A percentile compares a stretch with the other conserved stretches of the same genome.
These are phyloP conservation scores for Helotiales sp. DNA, from an alignment of 2,329 filamentous ascomycete species.

Conservation along the genomic window DNA sequence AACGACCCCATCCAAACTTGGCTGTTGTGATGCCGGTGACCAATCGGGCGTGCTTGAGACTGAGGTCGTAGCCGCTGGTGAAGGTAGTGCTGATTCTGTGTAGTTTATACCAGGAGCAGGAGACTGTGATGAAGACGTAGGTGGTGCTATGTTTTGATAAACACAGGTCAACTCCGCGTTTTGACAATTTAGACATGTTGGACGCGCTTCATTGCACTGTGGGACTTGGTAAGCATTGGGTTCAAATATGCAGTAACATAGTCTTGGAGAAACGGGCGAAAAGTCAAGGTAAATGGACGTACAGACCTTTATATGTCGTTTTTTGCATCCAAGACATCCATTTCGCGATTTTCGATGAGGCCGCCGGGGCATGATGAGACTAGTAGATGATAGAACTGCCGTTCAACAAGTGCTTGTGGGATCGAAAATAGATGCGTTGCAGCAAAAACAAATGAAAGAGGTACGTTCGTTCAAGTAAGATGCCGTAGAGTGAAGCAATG, in stretches of 20 bases:
- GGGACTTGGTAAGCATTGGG: background rate
- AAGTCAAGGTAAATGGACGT: background rate
- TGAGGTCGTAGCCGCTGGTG: background rate
- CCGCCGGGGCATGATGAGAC: slow-evolving; percentile 34
- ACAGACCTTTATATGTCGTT: slow-evolving; percentile 46
- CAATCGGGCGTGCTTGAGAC: background rate
- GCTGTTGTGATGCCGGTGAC: slow-evolving; percentile 1
- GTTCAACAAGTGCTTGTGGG: too few relatives aligned
- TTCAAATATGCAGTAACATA: background rate
- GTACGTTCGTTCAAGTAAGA: background rate
- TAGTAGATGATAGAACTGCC: too few relatives aligned
- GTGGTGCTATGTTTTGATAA: background rate
- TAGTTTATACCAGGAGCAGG: background rate
- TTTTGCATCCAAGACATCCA: slow-evolving; percentile 47
- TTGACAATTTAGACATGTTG: background rate
- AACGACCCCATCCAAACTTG: background rate
- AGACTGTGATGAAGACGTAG: background rate
- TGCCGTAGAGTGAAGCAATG: background rate
- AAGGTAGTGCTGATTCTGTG: background rate
- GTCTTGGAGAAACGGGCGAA: too few relatives aligned
- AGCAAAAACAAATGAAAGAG: too few relatives aligned
- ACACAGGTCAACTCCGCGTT: background rate
- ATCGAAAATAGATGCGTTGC: too few relatives aligned
- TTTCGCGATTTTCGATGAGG: slow-evolving; percentile 47
- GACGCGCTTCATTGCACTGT: background rate